Evolutionary conservation across 768 basidiomycete species (phyloP), one percentile per base, ranked within the genome.

Genomic region (Podaxis carcinomalis): DNA sequence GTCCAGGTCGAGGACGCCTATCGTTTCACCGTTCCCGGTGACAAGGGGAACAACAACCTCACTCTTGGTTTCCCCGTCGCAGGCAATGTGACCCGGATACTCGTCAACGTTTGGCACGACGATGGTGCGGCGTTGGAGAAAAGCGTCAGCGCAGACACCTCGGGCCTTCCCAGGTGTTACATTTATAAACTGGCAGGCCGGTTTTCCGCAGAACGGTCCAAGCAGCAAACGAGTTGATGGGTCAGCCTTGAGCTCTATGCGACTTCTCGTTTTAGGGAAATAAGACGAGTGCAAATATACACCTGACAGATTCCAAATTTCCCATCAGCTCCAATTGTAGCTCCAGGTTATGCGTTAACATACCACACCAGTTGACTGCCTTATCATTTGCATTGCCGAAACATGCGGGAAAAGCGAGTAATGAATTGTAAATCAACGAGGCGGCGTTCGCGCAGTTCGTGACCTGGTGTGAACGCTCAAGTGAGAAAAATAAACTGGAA

Each of bases 361-460:
- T 66, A 95, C 95, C 95, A 77, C 89, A 89, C 95, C 95, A 98
- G 69, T 96, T 96, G 21, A 96, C 92, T 2, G 89, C 84, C 56
- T 85, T 82, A 39, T 82, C 79, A 36, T 82, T 76, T 14, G 78
- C 77, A 37, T 68, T 67, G 28, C 91, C 92, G 66, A 92, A 94
- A 67, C 83, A 75, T 25, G 79, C 68, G 11, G 78, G 74, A 64
- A 88, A 95, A 14, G 85, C 86, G 51, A 84, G 81, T 50, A 95
- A 81, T 10, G 90, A 81, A 66, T 88, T 85, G 77, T 86, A 96
- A 46, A 97, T 81, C 55, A 95, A 73, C 5, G 92, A 86, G 25
- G 92, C 84, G 0, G 92, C 82, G 69, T 95, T 96, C 46, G 93
- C 84, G 21, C 94, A 80, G 70, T 93, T 94, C n/a, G 93, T 85